Evolutionary conservation across 768 basidiomycete genomes (phyloP).

Genomic region (Mycena latifolia): DNA sequence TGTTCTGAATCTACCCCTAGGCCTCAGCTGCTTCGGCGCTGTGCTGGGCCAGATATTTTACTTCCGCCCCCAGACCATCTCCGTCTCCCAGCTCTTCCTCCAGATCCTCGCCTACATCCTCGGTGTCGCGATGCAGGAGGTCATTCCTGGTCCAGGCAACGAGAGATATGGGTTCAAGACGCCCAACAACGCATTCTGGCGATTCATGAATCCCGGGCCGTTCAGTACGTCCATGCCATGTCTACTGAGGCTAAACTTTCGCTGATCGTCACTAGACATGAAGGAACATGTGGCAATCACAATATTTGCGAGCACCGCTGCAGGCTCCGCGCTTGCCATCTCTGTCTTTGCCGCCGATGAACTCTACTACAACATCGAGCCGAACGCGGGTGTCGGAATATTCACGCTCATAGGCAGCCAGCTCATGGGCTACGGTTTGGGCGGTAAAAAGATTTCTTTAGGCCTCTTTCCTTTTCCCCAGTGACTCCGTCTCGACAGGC

Average conservation of each 20-base stretch:
- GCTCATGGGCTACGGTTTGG: constrained; percentile 57
- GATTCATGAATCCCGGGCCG: constrained; percentile 72
- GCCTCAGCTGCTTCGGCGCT: constrained; percentile 67
- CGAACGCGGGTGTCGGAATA: constrained; percentile 57
- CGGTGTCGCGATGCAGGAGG: constrained; percentile 57
- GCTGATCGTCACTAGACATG: constrained; percentile 51
- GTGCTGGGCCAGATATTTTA: constrained; percentile 67
- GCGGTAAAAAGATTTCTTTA: no score
- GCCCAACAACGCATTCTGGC: constrained; percentile 56
- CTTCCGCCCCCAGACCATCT: constrained; percentile 64
- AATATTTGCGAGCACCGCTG: constrained; percentile 71
- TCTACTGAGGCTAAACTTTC: not conserved
- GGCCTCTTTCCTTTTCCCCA: no score
- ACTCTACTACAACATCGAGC: constrained; percentile 58
- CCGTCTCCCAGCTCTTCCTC: constrained; percentile 62
- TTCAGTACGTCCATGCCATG: constrained; percentile 57
- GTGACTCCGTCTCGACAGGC: no score
- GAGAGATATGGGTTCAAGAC: constrained; percentile 43
- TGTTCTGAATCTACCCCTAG: constrained; percentile 38
- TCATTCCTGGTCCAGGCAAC: constrained; percentile 52
- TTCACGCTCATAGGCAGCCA: constrained; percentile 56
- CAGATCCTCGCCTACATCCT: constrained; percentile 66
- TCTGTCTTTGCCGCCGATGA: constrained; percentile 71
- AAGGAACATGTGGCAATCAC: constrained; percentile 74
- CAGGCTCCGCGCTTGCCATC: constrained; percentile 68